Evolutionary conservation across 2,329 filamentous ascomycete species (phyloP), one percentile per base, ranked within the genome.

Genomic region (Rhinocladiella mackenziei): DNA sequence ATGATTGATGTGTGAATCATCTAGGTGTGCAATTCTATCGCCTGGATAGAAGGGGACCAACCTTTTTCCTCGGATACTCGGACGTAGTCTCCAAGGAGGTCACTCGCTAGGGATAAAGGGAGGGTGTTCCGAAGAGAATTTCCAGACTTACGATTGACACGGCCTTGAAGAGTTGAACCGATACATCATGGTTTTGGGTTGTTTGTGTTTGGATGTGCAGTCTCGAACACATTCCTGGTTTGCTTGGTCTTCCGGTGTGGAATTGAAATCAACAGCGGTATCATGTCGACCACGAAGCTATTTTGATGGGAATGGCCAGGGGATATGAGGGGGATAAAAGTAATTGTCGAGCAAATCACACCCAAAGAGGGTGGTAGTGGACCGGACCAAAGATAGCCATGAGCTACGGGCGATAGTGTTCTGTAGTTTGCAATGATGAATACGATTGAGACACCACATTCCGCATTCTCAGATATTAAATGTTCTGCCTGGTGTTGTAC

Each of bases 1-100:
- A 82, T 82, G 76, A 77, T 80, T 64, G 80, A 83, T 61, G 71
- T 75, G 55, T 74, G 61, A 69, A 32, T 33, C 40, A 48, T 51
- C 45, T 51, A 51, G 19, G 30, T 25, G n/a, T 25, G 30, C 22
- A n/a, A 42, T 39, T 35, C 30, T 36, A 17, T 29, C 26, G 20
- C 44, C 45, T 51, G 49, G 44, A 45, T 51, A 48, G 39, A 31
- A 28, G 14, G 35, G 23, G 23, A 26, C n/a, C 23, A 7, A 26
- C 7, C 23, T 37, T 20, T 37, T 43, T 15, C n/a, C n/a, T n/a
- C n/a, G n/a, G n/a, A n/a, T n/a, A n/a, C n/a, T n/a, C n/a, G n/a
- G n/a, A n/a, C n/a, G n/a, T n/a, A n/a, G n/a, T n/a, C n/a, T n/a
- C n/a, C n/a, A n/a, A n/a, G n/a, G n/a, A n/a, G n/a, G n/a, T n/a